Percentiles rank a stretch among this genome's conserved stretches.
phyloP scores from a whole-genome alignment of 2,329 filamentous ascomycete genomes.

The Pestalotiopsis sp. region DNA sequence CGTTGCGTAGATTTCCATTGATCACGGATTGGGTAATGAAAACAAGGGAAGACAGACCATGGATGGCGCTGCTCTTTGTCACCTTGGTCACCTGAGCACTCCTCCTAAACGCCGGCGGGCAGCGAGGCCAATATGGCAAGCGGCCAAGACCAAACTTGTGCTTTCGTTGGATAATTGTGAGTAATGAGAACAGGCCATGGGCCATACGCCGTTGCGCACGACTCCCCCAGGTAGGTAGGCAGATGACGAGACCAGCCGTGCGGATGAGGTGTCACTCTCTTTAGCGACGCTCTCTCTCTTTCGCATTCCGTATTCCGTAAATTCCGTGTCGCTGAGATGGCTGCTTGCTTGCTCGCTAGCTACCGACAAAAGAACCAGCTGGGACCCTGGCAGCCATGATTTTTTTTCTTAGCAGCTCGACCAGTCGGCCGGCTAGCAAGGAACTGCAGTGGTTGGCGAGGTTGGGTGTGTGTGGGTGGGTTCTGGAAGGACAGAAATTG shows the following conservation, averaged over 20 bases:
- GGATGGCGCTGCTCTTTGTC: constrained; percentile 37
- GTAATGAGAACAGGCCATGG: constrained; percentile 14
- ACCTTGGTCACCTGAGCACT: constrained; percentile 32
- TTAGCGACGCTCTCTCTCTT: not conserved
- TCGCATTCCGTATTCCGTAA: not conserved
- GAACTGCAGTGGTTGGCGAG: not conserved
- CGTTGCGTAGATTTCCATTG: constrained; percentile 26
- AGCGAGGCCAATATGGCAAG: constrained; percentile 19
- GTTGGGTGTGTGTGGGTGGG: not conserved
- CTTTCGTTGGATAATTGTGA: constrained; percentile 15
- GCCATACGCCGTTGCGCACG: not conserved
- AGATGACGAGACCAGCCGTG: constrained; percentile 8
- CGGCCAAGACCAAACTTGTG: constrained; percentile 8
- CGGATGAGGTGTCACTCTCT: not conserved
- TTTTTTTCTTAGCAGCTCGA: not conserved
- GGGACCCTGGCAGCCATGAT: not conserved
- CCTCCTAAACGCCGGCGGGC: constrained; percentile 24
- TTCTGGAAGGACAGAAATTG: not conserved
- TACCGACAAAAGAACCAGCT: not conserved
- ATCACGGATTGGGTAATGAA: constrained; percentile 50
- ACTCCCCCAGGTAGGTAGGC: not conserved
- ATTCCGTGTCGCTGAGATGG: not conserved
- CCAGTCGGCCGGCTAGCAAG: not conserved
- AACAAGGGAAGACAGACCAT: constrained; percentile 36
- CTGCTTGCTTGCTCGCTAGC: not conserved